phyloP scores from a whole-genome alignment of 495 filamentous ascomycete genomes.

The Hypoxylon lenormandii region DNA sequence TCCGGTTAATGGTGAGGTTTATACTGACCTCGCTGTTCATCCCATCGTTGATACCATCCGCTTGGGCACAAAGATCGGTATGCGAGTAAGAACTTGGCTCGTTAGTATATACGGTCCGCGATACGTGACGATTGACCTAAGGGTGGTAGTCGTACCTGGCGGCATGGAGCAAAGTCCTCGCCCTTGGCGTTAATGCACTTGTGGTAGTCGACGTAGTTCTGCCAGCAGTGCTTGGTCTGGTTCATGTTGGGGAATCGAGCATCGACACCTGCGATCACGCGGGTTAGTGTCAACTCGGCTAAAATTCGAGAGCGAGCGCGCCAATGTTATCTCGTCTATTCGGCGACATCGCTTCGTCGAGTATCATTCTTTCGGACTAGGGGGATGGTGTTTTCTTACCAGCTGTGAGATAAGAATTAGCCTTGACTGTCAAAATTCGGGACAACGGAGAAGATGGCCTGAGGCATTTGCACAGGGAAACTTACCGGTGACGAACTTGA shows the following conservation, averaged over 20 bases:
- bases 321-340: background rate
- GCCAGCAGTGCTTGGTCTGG: conserved; percentile 94
- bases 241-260: conserved; percentile 99
- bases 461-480: conserved; percentile 55
- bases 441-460: conserved; percentile 35
- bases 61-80: conserved; percentile 97
- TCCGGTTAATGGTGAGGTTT: background rate
- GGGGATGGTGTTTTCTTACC: conserved; percentile 58
- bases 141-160: conserved; percentile 73
- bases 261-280: conserved; percentile 80
- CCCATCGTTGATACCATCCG: conserved; percentile 94
- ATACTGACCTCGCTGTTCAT: conserved; percentile 90
- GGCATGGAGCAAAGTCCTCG: conserved; percentile 98
- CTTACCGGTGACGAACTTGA: conserved; percentile 99
- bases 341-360: conserved; percentile 22
- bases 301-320: background rate
- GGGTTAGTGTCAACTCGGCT: conserved; percentile 35
- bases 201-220: conserved; percentile 99
- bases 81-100: conserved; percentile 85
- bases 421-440: conserved; percentile 36
- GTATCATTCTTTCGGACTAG: conserved; percentile 24
- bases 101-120: conserved; percentile 35
- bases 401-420: conserved; percentile 53
- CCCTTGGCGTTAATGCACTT: conserved; percentile 99
- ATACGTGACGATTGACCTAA: background rate